Base-by-base conservation (phyloP, 2,329 filamentous ascomycete species). In the Sclerotiophoma versabilis region DNA sequence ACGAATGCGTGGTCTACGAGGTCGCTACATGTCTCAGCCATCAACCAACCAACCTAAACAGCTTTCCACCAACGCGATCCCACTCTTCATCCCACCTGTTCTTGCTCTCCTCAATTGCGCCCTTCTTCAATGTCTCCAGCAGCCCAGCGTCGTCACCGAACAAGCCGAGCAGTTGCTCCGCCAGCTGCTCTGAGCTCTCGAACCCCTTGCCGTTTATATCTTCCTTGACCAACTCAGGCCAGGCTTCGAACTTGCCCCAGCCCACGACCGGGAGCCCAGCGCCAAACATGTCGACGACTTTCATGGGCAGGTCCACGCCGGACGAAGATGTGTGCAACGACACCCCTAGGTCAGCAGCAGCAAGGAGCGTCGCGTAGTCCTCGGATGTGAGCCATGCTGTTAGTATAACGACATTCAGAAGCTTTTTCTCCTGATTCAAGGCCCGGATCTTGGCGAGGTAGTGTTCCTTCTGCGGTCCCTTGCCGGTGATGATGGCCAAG, bases 211-310 rank as follows among this genome's bases (percentile, higher is more conserved):
- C 95, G 71, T 98, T 98, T 32, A 87, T 81, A 0, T 90, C 89
- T 67, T 98, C 93, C 46, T 84, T 88, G 22, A 99, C 90, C n/a
- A 99, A 79, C 77, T 99, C 95, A 2, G 85, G 81, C 82, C 96
- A 96, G 58, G 93, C 93, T 70, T 93, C 87, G 69, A 96, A 99
- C 2, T 84, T 83, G 22, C 85, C 85, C 82, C 95, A 98, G 4
- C 92, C 93, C 0, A 89, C 87, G 0, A 99, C 95, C 0, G 95
- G 95, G 23, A 99, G 79, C 0, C 93, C 95, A 0, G 93, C 90
- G 2, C 95, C 95, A 73, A 99, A 98, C 93, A 99, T 97, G 73
- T 99, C 95, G 12, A 99, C 93, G 1, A 99, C 92, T 77, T 99
- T 99, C 95, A 99, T 99, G 0, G 95, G 95, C 17, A 99, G 80